A percentile compares a stretch with the other conserved stretches of the same genome.
These are phyloP conservation scores for Aspergillus calidoustus DNA, from an alignment of 2,329 filamentous ascomycete species.

Conservation along the genomic window DNA sequence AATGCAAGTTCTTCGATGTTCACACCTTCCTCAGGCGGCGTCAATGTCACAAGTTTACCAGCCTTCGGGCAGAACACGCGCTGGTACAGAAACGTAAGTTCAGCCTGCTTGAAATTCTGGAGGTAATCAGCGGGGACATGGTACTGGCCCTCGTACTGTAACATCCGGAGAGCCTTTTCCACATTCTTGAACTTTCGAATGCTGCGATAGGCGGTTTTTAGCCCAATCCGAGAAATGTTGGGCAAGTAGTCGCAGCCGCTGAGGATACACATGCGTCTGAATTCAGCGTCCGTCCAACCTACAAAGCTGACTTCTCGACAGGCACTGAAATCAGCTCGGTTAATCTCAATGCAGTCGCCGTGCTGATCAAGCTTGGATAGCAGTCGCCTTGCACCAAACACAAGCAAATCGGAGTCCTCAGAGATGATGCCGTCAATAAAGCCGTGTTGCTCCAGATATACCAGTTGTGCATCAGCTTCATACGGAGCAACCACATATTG, in stretches of 20 bases:
- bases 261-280: conserved; percentile 92
- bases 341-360: conserved; percentile 90
- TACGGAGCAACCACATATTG: conserved; percentile 94
- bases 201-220: conserved; percentile 92
- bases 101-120: conserved; percentile 80
- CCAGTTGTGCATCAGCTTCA: conserved; percentile 95
- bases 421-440: conserved; percentile 87
- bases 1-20: conserved; percentile 75
- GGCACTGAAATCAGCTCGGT: conserved; percentile 83
- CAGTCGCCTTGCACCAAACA: conserved; percentile 89
- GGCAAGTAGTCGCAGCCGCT: conserved; percentile 96
- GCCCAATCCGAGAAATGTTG: conserved; percentile 79
- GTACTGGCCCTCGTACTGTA: conserved; percentile 88
- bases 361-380: conserved; percentile 94
- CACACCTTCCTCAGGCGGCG: conserved; percentile 65
- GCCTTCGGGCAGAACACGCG: conserved; percentile 85
- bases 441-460: conserved; percentile 86
- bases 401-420: conserved; percentile 93
- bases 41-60: conserved; percentile 75
- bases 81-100: conserved; percentile 91
- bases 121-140: conserved; percentile 81
- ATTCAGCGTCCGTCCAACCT: conserved; percentile 90
- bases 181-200: conserved; percentile 88
- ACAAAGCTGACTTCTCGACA: conserved; percentile 86
- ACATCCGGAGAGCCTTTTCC: conserved; percentile 77